Evolutionary conservation across 441 rosid genomes (phyloP).

Genomic region (Erodium trifolium): DNA sequence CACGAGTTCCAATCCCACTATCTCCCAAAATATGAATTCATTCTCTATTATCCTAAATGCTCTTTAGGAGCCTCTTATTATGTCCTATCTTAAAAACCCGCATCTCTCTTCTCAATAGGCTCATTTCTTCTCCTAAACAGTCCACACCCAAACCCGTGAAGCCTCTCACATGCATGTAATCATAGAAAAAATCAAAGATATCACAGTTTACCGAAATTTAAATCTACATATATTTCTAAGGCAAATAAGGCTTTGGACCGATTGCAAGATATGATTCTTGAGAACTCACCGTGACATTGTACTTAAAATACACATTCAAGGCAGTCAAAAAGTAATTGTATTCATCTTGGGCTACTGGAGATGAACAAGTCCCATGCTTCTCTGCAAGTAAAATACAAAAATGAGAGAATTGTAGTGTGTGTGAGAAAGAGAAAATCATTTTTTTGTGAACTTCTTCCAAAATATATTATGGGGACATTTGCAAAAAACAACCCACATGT

Average conservation of each 20-base stretch:
- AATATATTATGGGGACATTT: too few species aligned
- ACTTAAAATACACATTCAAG: conserved; percentile 67
- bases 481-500: too few species aligned
- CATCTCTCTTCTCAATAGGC: too few species aligned
- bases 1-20: too few species aligned
- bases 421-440: too few species aligned
- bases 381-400: conserved; percentile 39
- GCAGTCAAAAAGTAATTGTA: conserved; percentile 58
- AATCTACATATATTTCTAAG: neutral
- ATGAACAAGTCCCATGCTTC: conserved; percentile 91
- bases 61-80: too few species aligned
- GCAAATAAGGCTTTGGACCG: neutral
- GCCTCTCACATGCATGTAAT: neutral
- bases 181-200: neutral
- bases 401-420: neutral
- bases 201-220: neutral
- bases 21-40: too few species aligned
- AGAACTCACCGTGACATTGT: conserved; percentile 74
- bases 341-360: conserved; percentile 63
- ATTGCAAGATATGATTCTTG: neutral
- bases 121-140: too few species aligned
- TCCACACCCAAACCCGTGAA: neutral
- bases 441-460: too few species aligned
- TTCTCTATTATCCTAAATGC: too few species aligned
- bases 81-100: too few species aligned